phyloP scores from a whole-genome alignment of 345 rosid genomes.

The Orychophragmus violaceus region DNA sequence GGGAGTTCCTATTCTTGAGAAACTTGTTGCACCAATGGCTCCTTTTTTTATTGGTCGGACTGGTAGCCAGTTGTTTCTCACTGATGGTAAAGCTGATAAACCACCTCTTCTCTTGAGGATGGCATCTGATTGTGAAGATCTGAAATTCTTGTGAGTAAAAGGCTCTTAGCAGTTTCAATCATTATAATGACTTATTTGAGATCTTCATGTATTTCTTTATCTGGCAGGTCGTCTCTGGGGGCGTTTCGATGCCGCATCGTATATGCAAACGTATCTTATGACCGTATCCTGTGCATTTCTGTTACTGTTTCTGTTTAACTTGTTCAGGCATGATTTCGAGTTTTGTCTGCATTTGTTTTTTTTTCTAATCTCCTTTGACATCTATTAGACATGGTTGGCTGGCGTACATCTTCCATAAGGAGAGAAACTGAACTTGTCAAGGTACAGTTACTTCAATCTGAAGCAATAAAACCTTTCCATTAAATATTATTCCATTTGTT shows the following conservation, averaged over 20 bases:
- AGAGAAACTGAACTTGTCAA: slow-evolving; percentile 81
- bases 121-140: slow-evolving; percentile 79
- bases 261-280: slow-evolving; percentile 94
- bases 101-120: slow-evolving; percentile 89
- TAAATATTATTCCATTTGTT: background rate
- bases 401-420: slow-evolving; percentile 98
- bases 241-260: slow-evolving; percentile 64
- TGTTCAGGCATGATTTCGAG: background rate
- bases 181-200: background rate
- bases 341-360: slow-evolving; percentile 1
- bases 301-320: background rate
- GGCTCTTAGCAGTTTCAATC: background rate
- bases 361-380: slow-evolving; percentile 40
- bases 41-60: slow-evolving; percentile 69
- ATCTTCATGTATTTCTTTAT: background rate
- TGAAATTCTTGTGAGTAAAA: slow-evolving; percentile 38
- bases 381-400: slow-evolving; percentile 90
- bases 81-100: slow-evolving; percentile 72
- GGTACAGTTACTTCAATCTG: slow-evolving; percentile 27
- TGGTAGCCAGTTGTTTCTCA: slow-evolving; percentile 82
- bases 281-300: slow-evolving; percentile 64
- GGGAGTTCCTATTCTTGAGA: slow-evolving; percentile 81
- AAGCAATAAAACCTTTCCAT: background rate
- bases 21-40: slow-evolving; percentile 83
- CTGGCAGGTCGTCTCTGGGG: slow-evolving; percentile 71